Evolutionary conservation across 2,329 filamentous ascomycete species (phyloP).

Genomic region (Fusarium chuoi): DNA sequence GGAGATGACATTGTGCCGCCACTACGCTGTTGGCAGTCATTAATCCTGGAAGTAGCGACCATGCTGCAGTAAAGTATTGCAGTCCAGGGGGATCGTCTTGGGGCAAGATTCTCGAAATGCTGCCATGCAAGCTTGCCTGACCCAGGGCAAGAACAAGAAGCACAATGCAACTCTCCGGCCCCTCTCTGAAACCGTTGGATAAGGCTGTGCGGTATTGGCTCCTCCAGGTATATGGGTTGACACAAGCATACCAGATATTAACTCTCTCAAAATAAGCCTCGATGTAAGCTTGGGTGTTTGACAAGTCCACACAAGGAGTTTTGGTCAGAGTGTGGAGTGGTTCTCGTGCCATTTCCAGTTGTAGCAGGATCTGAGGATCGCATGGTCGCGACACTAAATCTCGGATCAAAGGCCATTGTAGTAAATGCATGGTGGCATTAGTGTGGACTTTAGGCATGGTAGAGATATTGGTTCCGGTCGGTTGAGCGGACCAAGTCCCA

Average conservation of each 20-base stretch:
- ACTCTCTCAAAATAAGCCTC: constrained; percentile 84
- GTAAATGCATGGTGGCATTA: constrained; percentile 79
- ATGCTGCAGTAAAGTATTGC: constrained; percentile 83
- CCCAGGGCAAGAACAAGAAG: constrained; percentile 81
- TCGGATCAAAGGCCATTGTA: constrained; percentile 84
- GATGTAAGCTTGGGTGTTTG: constrained; percentile 78
- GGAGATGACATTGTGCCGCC: constrained; percentile 81
- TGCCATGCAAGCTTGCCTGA: constrained; percentile 78
- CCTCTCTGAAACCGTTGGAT: constrained; percentile 79
- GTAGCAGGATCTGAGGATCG: constrained; percentile 82
- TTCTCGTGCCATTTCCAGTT: constrained; percentile 82
- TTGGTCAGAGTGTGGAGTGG: constrained; percentile 75
- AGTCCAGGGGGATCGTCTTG: constrained; percentile 79
- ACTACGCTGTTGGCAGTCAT: constrained; percentile 84
- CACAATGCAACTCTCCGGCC: constrained; percentile 84
- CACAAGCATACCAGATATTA: constrained; percentile 87
- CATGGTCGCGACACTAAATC: constrained; percentile 81
- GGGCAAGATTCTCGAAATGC: constrained; percentile 76
- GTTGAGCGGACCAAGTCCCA: constrained; percentile 73
- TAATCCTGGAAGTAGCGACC: constrained; percentile 79
- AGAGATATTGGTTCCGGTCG: constrained; percentile 73
- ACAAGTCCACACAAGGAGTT: constrained; percentile 74
- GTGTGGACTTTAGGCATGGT: constrained; percentile 89
- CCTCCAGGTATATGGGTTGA: constrained; percentile 84
- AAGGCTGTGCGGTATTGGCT: constrained; percentile 80